These are phyloP conservation scores for Ophiostoma montium DNA, from an alignment of 2,329 filamentous ascomycete species.

Conservation along the genomic window DNA sequence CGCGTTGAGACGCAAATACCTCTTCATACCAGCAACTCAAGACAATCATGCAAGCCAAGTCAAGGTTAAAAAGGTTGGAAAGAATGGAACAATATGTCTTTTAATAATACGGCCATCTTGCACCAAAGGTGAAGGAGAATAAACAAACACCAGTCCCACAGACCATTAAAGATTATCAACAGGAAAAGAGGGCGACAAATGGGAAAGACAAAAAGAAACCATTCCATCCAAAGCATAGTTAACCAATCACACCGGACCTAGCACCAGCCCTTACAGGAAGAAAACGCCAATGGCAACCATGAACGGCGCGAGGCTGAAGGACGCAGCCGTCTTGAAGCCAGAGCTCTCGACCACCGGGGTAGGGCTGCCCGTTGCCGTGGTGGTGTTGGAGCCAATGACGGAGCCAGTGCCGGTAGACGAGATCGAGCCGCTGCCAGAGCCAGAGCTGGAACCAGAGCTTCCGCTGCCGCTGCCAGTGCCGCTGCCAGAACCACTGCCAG, in stretches of 20 bases:
- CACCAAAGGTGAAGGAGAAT: not conserved
- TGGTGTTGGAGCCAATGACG: not conserved
- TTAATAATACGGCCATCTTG: not conserved
- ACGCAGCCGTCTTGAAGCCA: constrained; percentile 7
- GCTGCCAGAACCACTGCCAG: not conserved
- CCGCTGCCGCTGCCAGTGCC: not conserved
- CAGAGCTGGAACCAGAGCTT: not conserved
- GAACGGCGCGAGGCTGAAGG: constrained; percentile 5
- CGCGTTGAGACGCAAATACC: too few relatives aligned
- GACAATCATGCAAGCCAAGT: too few relatives aligned
- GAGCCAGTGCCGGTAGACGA: not conserved
- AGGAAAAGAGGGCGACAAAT: not conserved
- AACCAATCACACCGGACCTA: not conserved
- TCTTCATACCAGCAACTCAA: too few relatives aligned
- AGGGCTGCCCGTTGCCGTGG: not conserved
- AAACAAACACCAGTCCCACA: not conserved
- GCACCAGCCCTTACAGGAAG: constrained; percentile 3
- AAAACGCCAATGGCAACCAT: constrained; percentile 7
- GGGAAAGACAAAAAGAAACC: not conserved
- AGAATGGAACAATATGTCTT: not conserved
- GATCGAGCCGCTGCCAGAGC: not conserved
- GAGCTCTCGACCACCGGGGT: constrained; percentile 6
- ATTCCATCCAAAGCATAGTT: too few relatives aligned
- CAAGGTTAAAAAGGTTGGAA: too few relatives aligned
- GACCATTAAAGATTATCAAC: not conserved